Evolutionary conservation across 2,329 filamentous ascomycete species (phyloP), one percentile per base, ranked within the genome.

Genomic region (Colletotrichum paranaense): DNA sequence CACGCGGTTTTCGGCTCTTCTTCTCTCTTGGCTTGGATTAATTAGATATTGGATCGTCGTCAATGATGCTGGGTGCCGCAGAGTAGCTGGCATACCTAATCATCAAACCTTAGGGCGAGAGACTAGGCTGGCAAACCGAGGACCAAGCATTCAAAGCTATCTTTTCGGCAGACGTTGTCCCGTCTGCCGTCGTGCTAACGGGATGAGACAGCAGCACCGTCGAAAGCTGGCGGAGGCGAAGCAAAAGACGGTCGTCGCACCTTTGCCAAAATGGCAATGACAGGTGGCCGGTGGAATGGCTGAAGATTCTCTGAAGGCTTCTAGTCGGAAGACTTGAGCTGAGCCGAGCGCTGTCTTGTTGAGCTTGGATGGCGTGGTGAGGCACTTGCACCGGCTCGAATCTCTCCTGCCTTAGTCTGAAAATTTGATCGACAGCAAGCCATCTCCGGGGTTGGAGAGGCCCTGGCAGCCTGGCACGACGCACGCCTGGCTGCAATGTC

Each of bases 131-230:
- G 30, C 14, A 28, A 52, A 30, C 58, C 28, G n/a, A n/a, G 59
- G 11, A 22, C 46, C 35, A 68, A 38, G 26, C 64, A 52, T 46
- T 30, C 60, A 28, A 52, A 28, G 26, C 35, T 38, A 30, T 14
- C 19, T 59, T 59, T 57, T 58, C 22, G 53, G 32, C 66, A 67
- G 52, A 38, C 68, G 32, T 57, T 49, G 56, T 63, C 32, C 66
- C 46, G 65, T 22, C 65, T 52, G 65, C 42, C 28, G 30, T 22
- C 56, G 57, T 49, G 24, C n/a, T 55, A 32, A 30, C 19, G 53
- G 53, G 28, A 35, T 19, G 24, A 68, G n/a, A 64, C 16, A 55
- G 55, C 26, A 16, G 55, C 26, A 22, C 38, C 35, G 42, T 52
- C 58, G 26, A 58, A 24, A 32, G 35, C 65, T 12, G 28, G 46